These are phyloP conservation scores for Aristolochia fimbriata DNA, from an alignment of 164 flowering plant genomes.

Conservation along the genomic window DNA sequence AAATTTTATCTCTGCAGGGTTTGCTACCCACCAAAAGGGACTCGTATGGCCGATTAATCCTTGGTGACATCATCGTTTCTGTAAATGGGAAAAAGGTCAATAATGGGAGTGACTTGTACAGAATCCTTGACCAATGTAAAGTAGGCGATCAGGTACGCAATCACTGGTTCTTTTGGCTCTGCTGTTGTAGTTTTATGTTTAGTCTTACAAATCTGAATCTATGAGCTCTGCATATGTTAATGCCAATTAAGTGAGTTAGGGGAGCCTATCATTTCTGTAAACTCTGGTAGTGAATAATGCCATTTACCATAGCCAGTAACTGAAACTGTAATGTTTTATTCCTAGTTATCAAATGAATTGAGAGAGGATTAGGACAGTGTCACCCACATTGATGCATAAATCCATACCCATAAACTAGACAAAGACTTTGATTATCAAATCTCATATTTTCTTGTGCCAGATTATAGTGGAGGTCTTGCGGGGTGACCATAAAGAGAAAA, in stretches of 20 bases:
- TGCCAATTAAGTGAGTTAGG: no score
- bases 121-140: slow-evolving; percentile 93
- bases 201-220: no score
- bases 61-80: slow-evolving; percentile 92
- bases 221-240: no score
- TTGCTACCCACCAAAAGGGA: slow-evolving; percentile 80
- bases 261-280: no score
- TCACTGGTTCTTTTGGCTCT: neutral
- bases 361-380: no score
- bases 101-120: slow-evolving; percentile 89
- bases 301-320: no score
- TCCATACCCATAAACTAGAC: no score
- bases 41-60: slow-evolving; percentile 75
- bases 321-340: no score
- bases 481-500: slow-evolving; percentile 83
- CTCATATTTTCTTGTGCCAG: slow-evolving; percentile 21
- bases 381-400: no score
- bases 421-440: neutral
- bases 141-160: slow-evolving; percentile 69
- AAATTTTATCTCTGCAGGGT: slow-evolving; percentile 38
- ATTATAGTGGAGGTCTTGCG: slow-evolving; percentile 86
- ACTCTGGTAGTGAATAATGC: no score
- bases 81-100: slow-evolving; percentile 81
- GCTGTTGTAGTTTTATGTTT: no score
- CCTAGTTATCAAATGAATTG: no score